These are phyloP conservation scores for Hypoxylon crocopeplum DNA, from an alignment of 495 filamentous ascomycete genomes.

Conservation along the genomic window DNA sequence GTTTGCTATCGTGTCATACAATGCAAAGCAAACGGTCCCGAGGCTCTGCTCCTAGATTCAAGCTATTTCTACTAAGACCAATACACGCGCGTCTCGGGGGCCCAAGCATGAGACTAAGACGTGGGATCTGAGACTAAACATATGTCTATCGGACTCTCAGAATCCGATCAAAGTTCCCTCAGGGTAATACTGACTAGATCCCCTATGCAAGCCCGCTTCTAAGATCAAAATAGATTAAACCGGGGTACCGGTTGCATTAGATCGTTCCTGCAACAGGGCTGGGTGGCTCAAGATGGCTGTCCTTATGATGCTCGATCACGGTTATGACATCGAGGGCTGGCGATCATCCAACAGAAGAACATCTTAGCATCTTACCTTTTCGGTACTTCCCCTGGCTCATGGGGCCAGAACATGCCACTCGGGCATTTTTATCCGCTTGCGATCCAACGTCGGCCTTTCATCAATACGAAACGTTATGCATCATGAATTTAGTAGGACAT, in stretches of 20 bases:
- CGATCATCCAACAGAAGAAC: conserved; percentile 32
- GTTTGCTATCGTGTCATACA: too few species aligned
- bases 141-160: conserved; percentile 12
- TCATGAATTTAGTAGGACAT: conserved; percentile 15
- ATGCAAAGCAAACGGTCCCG: not conserved
- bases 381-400: not conserved
- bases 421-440: conserved; percentile 10
- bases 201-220: conserved; percentile 1
- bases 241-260: conserved; percentile 15
- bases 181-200: not conserved
- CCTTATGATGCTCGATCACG: conserved; percentile 36
- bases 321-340: conserved; percentile 12
- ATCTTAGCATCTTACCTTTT: conserved; percentile 12
- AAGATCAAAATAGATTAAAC: not conserved
- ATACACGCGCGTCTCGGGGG: conserved; percentile 11
- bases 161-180: conserved; percentile 12
- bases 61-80: not conserved
- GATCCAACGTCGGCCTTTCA: conserved; percentile 14
- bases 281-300: conserved; percentile 12
- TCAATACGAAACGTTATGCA: conserved; percentile 24
- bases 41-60: not conserved
- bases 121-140: not conserved
- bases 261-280: conserved; percentile 13
- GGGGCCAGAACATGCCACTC: conserved; percentile 12
- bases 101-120: not conserved